Percentiles rank a stretch among this genome's conserved stretches.
phyloP scores from a whole-genome alignment of 768 basidiomycete species.

The Tylopilus sp. region DNA sequence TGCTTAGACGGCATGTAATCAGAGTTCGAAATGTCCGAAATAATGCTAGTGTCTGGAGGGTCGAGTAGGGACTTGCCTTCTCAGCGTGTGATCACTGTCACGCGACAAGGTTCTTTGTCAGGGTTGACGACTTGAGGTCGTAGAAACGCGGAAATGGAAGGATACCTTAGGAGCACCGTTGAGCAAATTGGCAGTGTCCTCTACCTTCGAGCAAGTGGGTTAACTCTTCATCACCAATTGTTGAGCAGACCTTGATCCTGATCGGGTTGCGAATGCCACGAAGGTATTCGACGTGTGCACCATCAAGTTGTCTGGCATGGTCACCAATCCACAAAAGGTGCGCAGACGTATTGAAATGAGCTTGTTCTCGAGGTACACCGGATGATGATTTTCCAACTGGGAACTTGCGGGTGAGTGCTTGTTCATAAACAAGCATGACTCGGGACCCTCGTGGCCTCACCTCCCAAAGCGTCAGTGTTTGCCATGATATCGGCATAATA shows the following conservation, averaged over 20 bases:
- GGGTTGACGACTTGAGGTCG: constrained; percentile 75
- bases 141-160: neutral
- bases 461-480: neutral
- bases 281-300: constrained; percentile 96
- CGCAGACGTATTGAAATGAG: constrained; percentile 85
- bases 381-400: constrained; percentile 35
- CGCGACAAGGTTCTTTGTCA: constrained; percentile 71
- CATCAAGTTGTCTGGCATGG: constrained; percentile 85
- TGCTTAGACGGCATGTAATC: constrained; percentile 60
- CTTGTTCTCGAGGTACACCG: constrained; percentile 27
- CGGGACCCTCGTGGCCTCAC: constrained; percentile 88
- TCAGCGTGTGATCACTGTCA: constrained; percentile 84
- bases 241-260: constrained; percentile 94
- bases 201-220: constrained; percentile 70
- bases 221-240: constrained; percentile 76
- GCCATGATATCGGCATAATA: neutral
- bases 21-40: neutral
- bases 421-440: constrained; percentile 91
- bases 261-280: constrained; percentile 90
- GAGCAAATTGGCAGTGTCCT: constrained; percentile 24
- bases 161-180: no score
- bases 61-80: constrained; percentile 49
- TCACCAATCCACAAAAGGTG: constrained; percentile 99
- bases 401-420: constrained; percentile 79
- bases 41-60: no score